phyloP scores from a whole-genome alignment of 75 land plant genomes.

The Pinus taeda region DNA sequence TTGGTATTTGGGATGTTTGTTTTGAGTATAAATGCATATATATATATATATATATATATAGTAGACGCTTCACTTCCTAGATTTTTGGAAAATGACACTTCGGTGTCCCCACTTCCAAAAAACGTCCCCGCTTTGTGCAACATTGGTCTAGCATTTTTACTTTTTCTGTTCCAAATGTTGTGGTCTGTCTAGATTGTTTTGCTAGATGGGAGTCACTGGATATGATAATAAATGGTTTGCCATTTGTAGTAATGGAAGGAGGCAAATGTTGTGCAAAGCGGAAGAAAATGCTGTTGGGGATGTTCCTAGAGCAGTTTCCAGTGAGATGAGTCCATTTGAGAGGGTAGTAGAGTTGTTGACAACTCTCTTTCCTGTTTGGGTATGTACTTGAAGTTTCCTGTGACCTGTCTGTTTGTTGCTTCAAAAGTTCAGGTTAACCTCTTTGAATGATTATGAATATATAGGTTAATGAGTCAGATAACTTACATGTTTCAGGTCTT shows the following conservation, averaged over 20 bases:
- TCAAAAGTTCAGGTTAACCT: neutral
- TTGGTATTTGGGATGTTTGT: too few species aligned
- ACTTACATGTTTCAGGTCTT: conserved; percentile 3
- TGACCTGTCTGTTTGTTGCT: neutral
- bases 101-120: too few species aligned
- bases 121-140: too few species aligned
- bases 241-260: conserved; percentile 19
- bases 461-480: neutral
- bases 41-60: too few species aligned
- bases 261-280: conserved; percentile 60
- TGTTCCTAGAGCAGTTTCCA: conserved; percentile 28
- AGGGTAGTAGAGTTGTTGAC: conserved; percentile 87
- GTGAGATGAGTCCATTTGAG: conserved; percentile 66
- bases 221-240: neutral
- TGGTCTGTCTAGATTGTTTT: neutral
- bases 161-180: neutral
- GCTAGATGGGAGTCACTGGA: neutral
- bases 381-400: conserved; percentile 20
- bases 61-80: too few species aligned
- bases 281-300: conserved; percentile 60
- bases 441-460: neutral
- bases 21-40: too few species aligned
- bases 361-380: conserved; percentile 98
- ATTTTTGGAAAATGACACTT: too few species aligned
- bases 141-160: neutral